Evolutionary conservation across 306 rosid genomes (phyloP), one percentile per base, ranked within the genome.

Genomic region (Quercus engelmannii): DNA sequence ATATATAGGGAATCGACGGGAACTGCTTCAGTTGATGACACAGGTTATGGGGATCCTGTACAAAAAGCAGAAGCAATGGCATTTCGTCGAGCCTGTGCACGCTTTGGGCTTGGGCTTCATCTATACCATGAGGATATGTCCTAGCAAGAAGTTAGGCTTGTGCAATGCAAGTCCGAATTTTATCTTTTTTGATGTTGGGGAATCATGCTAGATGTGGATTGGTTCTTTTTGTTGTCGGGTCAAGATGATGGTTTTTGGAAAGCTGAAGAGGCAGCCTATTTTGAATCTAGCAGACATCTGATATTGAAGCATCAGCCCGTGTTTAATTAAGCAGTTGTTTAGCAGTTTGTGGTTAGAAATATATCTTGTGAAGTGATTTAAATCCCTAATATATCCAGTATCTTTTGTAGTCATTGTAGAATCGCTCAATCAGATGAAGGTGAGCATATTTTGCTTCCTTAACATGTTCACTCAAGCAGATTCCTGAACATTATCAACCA

Each of bases 1-100:
- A 87, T 93, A 62, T 90, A 68, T 67, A 88, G 98, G 85, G 94
- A 91, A 76, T 93, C 98, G 0, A 87, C 89, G 1, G 98, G 98
- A 19, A 91, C 94, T 87, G 98, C 98, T 77, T 76, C 90, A 20
- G 55, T 86, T 21, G 87, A 77, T 67, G 97, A 91, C 80, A 91
- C 92, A 14, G 75, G 85, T 78, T 91, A 85, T 85, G 98, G 98
- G 83, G 97, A 93, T 86, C 97, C 98, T 23, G 85, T 93, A 2
- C 94, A 91, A 80, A 93, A 91, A 82, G 98, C 97, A n/a, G 98
- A 91, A 86, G 92, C 97, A 61, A 93, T 91, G 97, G 98, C 97
- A 79, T 91, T 93, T 79, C 91, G 98, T 59, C 90, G 98, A 69
- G 98, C 97, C 83, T 93, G 98, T 88, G 97, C 97, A 4, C 98